Conservation (phyloP, 2,329 filamentous ascomycete genomes). For the Colletotrichum sp. region DNA sequence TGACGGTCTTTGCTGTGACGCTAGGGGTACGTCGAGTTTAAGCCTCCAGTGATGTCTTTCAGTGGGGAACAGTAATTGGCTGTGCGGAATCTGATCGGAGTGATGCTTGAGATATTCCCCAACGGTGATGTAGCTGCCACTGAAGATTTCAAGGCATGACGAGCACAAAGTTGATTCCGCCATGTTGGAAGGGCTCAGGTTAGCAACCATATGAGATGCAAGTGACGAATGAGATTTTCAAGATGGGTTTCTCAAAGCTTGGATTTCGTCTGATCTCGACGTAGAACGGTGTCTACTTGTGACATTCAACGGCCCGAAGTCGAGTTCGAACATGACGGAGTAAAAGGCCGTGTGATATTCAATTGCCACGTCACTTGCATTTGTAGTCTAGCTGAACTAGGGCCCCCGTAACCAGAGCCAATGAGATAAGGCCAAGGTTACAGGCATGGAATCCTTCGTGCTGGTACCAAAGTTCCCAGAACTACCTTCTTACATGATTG, state of each 20-base stretch:
- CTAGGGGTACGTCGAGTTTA: not conserved
- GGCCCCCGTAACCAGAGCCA: not conserved
- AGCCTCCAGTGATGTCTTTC: not conserved
- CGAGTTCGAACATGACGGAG: not conserved
- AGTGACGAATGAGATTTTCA: not conserved
- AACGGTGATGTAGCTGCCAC: not conserved
- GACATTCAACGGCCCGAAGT: not conserved
- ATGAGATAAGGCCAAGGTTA: not conserved
- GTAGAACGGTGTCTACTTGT: not conserved
- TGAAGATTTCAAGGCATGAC: not conserved
- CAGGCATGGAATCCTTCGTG: not conserved
- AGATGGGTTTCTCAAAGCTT: not conserved
- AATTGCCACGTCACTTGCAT: not conserved
- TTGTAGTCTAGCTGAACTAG: not conserved
- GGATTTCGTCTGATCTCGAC: not conserved
- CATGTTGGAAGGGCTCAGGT: not conserved
- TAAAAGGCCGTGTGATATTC: not conserved
- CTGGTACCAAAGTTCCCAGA: not conserved
- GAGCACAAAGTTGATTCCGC: not conserved
- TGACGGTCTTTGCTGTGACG: not conserved
- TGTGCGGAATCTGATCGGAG: not conserved
- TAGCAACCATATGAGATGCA: rapidly evolving
- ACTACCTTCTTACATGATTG: not conserved
- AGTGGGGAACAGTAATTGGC: not conserved
- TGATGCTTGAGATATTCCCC: not conserved